A percentile compares a stretch with the other conserved stretches of the same genome.
Evolutionary conservation across 202 grass and related monocot genomes (phyloP).

Genomic region (Dendrocalamus latiflorus): DNA sequence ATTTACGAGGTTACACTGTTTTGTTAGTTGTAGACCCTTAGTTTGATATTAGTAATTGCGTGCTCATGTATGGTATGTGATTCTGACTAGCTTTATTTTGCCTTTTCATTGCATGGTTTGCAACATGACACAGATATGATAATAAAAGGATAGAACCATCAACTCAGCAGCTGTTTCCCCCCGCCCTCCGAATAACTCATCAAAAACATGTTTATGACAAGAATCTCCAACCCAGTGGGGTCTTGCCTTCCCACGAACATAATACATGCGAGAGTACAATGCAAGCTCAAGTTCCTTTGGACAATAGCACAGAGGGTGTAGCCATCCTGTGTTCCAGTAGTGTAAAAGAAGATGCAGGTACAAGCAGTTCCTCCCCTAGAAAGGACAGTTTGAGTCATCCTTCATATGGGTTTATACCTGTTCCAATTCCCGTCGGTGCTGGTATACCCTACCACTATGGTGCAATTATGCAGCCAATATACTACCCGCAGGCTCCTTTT

Average conservation of each 20-base stretch:
- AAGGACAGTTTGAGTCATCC: conserved; percentile 36
- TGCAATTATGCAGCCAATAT: conserved; percentile 64
- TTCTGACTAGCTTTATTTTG: conserved; percentile 7
- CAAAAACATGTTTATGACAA: conserved; percentile 45
- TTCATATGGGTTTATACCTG: conserved; percentile 73
- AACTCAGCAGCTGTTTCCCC: conserved; percentile 34
- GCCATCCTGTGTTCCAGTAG: too few relatives aligned
- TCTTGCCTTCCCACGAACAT: too few relatives aligned
- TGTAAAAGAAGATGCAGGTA: conserved; percentile 44
- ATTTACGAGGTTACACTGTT: conserved; percentile 14
- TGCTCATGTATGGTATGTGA: background rate
- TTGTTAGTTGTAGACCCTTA: conserved; percentile 7
- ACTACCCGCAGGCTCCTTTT: conserved; percentile 48
- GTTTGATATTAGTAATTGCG: background rate
- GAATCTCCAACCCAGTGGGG: conserved; percentile 28
- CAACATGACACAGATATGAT: conserved; percentile 56
- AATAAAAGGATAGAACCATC: conserved; percentile 56
- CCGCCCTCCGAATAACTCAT: conserved; percentile 20
- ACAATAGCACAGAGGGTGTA: too few relatives aligned
- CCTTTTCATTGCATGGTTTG: conserved; percentile 9
- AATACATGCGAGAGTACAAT: too few relatives aligned
- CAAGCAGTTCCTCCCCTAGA: conserved; percentile 41
- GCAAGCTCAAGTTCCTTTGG: too few relatives aligned
- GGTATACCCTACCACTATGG: conserved; percentile 64
- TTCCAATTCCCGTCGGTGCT: conserved; percentile 61